Base-by-base conservation (phyloP, 805 yeast genomes). In the Barnettozyma vustinii region DNA sequence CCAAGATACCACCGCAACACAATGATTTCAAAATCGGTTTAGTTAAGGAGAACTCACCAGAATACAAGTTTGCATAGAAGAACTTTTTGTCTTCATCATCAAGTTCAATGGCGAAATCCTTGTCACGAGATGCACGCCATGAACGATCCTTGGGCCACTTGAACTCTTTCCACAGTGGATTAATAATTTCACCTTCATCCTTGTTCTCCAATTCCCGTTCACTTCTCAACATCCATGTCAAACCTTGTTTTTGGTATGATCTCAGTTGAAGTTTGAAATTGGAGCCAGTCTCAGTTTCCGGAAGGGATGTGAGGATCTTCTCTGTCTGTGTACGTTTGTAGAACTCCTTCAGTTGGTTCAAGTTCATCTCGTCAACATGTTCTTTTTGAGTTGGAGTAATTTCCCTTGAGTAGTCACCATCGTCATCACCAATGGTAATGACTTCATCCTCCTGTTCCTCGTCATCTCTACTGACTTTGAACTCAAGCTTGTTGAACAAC, bases 211-310 rank as follows among this genome's bases (percentile, higher is more conserved):
- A 66, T 53, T 84, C 90, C 37, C 77, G 74, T 60, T 90, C 96
- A 48, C 92, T 71, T 30, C 81, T 75, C n/a, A 89, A 66, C 92
- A 90, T 84, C 97, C 97, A 90, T 1, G 91, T 80, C 27, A 89
- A 67, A 0, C 96, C 96, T 57, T 84, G 88, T 52, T 78, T 82
- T 65, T 92, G 98, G 63, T 92, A 92, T 1, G 81, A 77, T 48
- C 96, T 71, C 44, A 92, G 67, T 1, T 69, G 68, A 44, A 91
- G 56, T 9, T 71, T 72, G 58, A 90, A 85, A 2, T 72, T 57
- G 47, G 76, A 75, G 1, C 59, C 57, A 5, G 70, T 53, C 2
- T 81, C 81, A 0, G 85, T 77, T 51, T 79, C 83, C 2, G 91
- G 91, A 5, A 84, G 68, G 23, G 74, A 70, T 10, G 77, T 75